Conservation (phyloP, 139 green algal species). For the Mychonastes homosphaera region DNA sequence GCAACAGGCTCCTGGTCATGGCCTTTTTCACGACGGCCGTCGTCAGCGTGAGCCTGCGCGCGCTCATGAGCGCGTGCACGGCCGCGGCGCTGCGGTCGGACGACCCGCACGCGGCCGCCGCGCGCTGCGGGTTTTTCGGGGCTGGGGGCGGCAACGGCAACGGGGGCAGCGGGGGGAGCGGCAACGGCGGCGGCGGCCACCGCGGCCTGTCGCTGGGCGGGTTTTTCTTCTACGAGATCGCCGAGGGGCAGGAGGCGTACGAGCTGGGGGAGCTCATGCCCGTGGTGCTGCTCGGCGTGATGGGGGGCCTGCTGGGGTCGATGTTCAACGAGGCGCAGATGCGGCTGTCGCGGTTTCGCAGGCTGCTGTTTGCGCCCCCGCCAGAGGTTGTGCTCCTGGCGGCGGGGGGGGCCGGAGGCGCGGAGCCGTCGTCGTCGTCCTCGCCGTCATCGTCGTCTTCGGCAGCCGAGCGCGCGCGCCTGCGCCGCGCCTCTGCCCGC, state of each 20-base stretch:
- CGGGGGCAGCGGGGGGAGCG: no score
- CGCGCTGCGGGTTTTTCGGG: constrained; percentile 59
- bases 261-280: constrained; percentile 59
- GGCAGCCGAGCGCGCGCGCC: no score
- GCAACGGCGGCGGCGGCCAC: no score
- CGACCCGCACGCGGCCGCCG: background rate
- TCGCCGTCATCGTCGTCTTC: no score
- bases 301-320: constrained; percentile 60
- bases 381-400: background rate
- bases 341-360: constrained; percentile 40
- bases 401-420: constrained; percentile 3
- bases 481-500: no score
- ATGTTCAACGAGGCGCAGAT: constrained; percentile 58
- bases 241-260: constrained; percentile 55
- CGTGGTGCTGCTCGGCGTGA: constrained; percentile 62
- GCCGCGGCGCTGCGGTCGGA: no score
- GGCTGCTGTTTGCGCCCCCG: constrained; percentile 4
- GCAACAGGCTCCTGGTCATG: constrained; percentile 61
- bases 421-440: background rate
- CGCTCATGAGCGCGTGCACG: constrained; percentile 51
- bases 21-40: constrained; percentile 74
- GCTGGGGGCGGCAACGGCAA: no score
- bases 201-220: no score
- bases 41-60: constrained; percentile 36
- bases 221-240: constrained; percentile 70